phyloP scores from a whole-genome alignment of 148 eudicot species.

The Tetragonia tetragonoides region DNA sequence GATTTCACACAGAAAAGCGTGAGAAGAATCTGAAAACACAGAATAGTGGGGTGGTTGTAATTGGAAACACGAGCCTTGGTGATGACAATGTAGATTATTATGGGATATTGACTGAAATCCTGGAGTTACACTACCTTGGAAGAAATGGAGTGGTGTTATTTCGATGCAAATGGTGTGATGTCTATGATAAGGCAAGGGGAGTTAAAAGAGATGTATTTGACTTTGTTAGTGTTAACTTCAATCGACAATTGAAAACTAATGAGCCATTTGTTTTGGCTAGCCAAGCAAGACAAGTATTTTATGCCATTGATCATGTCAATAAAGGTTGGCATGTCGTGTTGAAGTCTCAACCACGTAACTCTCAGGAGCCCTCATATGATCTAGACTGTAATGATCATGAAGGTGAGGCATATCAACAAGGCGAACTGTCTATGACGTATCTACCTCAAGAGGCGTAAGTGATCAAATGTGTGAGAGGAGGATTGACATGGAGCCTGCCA shows the following conservation, averaged over 20 bases:
- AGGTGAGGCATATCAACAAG: neutral
- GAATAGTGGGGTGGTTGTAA: constrained; percentile 13
- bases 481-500: neutral
- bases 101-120: neutral
- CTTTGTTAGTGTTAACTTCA: neutral
- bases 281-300: constrained; percentile 16
- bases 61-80: neutral
- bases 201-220: neutral
- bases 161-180: constrained; percentile 3
- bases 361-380: neutral
- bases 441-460: no score
- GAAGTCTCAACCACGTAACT: neutral
- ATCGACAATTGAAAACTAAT: neutral
- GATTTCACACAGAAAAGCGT: neutral
- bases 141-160: neutral
- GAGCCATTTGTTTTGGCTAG: constrained; percentile 5
- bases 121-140: constrained; percentile 1
- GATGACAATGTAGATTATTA: constrained; percentile 4
- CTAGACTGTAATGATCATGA: neutral
- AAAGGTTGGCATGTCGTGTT: constrained; percentile 12
- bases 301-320: neutral
- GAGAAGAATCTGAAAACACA: constrained; percentile 3
- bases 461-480: neutral
- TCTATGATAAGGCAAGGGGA: neutral
- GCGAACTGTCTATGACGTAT: neutral